A percentile compares a stretch with the other conserved stretches of the same genome.
Conservation (phyloP, 2,329 filamentous ascomycete genomes). For the Salinomyces thailandicus region DNA sequence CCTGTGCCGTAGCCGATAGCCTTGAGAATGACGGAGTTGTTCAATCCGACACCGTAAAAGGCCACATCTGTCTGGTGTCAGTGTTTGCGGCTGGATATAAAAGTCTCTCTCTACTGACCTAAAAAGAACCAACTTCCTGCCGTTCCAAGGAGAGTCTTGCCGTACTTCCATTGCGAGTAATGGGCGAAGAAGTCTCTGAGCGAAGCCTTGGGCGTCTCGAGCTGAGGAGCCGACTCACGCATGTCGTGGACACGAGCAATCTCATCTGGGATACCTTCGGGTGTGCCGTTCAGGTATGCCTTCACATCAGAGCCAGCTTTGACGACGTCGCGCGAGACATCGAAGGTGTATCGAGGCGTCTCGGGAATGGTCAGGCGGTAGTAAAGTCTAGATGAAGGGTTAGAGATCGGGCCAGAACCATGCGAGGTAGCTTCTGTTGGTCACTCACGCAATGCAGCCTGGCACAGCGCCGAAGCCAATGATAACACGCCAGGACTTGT, state of each 20-base stretch:
- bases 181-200: slow-evolving; percentile 61
- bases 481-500: slow-evolving; percentile 79
- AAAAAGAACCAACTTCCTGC: slow-evolving; percentile 78
- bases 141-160: slow-evolving; percentile 63
- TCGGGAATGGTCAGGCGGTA: slow-evolving; percentile 81
- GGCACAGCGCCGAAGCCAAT: slow-evolving; percentile 75
- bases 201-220: slow-evolving; percentile 59
- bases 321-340: slow-evolving; percentile 63
- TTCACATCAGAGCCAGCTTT: slow-evolving; percentile 63
- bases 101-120: no score
- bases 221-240: slow-evolving; percentile 42
- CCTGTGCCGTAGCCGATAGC: slow-evolving; percentile 62
- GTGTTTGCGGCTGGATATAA: no score
- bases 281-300: slow-evolving; percentile 60
- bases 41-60: slow-evolving; percentile 52
- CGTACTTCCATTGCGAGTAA: slow-evolving; percentile 62
- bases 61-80: no score
- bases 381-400: slow-evolving; percentile 48
- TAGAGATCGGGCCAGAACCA: background rate
- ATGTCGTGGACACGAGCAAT: slow-evolving; percentile 51
- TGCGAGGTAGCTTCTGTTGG: background rate
- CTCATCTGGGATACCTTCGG: slow-evolving; percentile 56
- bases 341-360: slow-evolving; percentile 80
- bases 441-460: slow-evolving; percentile 46
- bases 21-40: slow-evolving; percentile 61